Conservation (phyloP, 2,329 filamentous ascomycete species). For the Fusarium bactridioides region DNA sequence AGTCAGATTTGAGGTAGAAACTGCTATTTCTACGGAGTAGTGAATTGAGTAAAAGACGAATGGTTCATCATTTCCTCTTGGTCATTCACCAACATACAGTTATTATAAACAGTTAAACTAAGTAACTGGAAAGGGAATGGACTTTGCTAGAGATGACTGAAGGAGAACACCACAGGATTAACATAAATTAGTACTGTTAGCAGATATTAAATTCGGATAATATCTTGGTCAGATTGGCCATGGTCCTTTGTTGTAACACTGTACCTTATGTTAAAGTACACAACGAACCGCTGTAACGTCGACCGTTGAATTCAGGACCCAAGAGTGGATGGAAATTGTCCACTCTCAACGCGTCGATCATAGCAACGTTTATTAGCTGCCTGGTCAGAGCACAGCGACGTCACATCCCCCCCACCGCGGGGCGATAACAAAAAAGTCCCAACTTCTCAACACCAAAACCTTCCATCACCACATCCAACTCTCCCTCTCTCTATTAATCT, state of each 20-base stretch:
- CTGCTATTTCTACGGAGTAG: rapidly evolving
- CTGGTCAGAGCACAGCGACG: background rate
- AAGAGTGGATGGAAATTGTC: background rate
- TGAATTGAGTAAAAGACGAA: background rate
- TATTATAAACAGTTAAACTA: rapidly evolving
- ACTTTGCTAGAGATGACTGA: background rate
- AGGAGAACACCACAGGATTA: too few species aligned
- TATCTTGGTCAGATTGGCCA: background rate
- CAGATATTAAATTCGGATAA: too few species aligned
- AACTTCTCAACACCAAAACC: slow-evolving; percentile 11
- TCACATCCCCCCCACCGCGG: slow-evolving; percentile 20
- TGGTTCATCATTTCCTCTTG: rapidly evolving
- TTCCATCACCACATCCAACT: background rate
- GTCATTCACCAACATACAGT: background rate
- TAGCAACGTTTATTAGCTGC: background rate
- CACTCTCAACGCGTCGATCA: background rate
- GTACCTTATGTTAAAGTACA: background rate
- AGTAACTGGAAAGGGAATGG: rapidly evolving
- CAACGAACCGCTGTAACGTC: background rate
- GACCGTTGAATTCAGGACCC: background rate
- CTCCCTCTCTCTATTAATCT: background rate
- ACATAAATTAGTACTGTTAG: rapidly evolving
- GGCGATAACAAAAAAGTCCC: slow-evolving; percentile 15
- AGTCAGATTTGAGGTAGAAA: background rate
- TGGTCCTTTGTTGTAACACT: background rate